Base-by-base conservation (phyloP, 2,329 filamentous ascomycete species). In the Sporothrix protearum region DNA sequence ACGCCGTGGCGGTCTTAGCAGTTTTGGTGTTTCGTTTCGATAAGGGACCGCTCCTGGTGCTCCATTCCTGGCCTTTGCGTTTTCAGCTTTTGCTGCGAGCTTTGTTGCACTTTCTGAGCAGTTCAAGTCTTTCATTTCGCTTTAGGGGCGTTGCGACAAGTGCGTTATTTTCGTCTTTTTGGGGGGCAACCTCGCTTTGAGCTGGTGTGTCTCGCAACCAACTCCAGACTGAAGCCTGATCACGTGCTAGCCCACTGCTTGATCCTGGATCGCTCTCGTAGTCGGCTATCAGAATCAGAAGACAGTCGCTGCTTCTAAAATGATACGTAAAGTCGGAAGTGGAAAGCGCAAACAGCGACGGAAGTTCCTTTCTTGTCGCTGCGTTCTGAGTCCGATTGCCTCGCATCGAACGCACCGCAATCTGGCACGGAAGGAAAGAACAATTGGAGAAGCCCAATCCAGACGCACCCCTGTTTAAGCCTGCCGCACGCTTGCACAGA, bases 401-500 rank as follows among this genome's bases (percentile, higher is more conserved):
- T 67, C 64, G 64, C 64, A 67, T 67, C 53, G 61, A 47, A 64
- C 30, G 28, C 36, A 69, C 59, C 36, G 22, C 45, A 64, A 70
- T 53, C 55, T 64, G 69, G 69, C 69, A 63, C 30, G 45, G 67
- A 72, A 66, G 66, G 45, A 71, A 68, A 68, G 68, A 71, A 68
- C 55, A 63, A 36, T 47, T 25, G 59, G 30, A 64, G 66, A 71
- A 70, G 59, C 66, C 66, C 66, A 59, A 73, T 71, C 42, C 70
- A 57, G 36, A 55, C 55, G 61, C 64, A 72, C 73, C 74, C 74
- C 73, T 75, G 74, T 74, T 66, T 55, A 68, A 36, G 49, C 70
- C 73, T 73, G 73, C 73, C 74, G 73, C 71, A 75, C 74, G 73
- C 73, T 74, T 75, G 74, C 74, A 74, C 74, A 74, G 73, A 74